phyloP scores from a whole-genome alignment of 2,329 filamentous ascomycete species.

The Coniochaeta sp. region DNA sequence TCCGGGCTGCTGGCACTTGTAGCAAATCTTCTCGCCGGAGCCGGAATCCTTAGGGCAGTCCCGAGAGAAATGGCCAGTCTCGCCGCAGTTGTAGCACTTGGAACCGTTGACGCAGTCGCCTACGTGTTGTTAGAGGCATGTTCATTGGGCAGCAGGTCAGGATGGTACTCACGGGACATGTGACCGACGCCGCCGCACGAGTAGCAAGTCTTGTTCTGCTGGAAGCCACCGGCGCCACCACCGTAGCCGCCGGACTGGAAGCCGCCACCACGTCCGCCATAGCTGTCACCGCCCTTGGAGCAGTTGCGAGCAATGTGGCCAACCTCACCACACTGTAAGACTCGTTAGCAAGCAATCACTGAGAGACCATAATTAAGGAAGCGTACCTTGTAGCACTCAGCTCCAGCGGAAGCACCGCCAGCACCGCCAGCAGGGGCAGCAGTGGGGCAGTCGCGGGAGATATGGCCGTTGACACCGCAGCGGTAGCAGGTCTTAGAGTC shows the following conservation, averaged over 20 bases:
- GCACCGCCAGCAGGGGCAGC: slow-evolving; percentile 42
- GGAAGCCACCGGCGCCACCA: slow-evolving; percentile 39
- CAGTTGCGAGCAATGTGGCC: slow-evolving; percentile 96
- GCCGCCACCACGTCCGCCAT: slow-evolving; percentile 36
- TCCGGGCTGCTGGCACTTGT: slow-evolving; percentile 81
- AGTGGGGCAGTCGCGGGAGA: slow-evolving; percentile 77
- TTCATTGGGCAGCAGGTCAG: slow-evolving; percentile 4
- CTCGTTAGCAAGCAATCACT: not conserved
- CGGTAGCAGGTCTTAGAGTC: slow-evolving; percentile 75
- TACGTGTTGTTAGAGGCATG: slow-evolving; percentile 17
- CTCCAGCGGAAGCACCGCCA: slow-evolving; percentile 38
- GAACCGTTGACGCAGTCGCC: slow-evolving; percentile 95
- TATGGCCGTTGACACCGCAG: slow-evolving; percentile 79
- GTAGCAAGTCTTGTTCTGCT: slow-evolving; percentile 76
- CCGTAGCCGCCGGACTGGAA: slow-evolving; percentile 33
- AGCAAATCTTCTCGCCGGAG: slow-evolving; percentile 90
- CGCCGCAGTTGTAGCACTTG: slow-evolving; percentile 99
- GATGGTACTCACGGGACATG: slow-evolving; percentile 67
- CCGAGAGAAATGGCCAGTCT: slow-evolving; percentile 89
- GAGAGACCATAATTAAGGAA: not conserved
- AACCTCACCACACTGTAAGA: slow-evolving; percentile 71
- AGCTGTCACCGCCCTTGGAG: slow-evolving; percentile 52
- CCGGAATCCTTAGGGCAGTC: slow-evolving; percentile 92
- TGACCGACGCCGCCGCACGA: slow-evolving; percentile 95
- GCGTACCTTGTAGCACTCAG: slow-evolving; percentile 83